Evolutionary conservation across 108 stramenopile species (phyloP), one percentile per base, ranked within the genome.

Genomic region (Hondaea fermentalgiana): DNA sequence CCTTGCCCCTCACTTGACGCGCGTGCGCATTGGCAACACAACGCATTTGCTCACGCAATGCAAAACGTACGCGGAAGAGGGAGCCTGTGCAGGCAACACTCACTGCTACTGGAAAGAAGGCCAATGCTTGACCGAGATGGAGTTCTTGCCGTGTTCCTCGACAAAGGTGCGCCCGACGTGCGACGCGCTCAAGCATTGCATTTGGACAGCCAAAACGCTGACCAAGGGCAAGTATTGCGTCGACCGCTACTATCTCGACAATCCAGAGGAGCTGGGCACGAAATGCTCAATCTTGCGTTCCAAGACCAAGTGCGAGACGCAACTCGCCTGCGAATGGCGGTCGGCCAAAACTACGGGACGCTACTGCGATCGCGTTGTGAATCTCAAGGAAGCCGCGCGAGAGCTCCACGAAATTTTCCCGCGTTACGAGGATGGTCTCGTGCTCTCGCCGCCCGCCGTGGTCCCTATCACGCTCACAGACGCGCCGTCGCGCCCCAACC

Each of bases 291-390:
- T 53, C 0, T 12, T 83, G 49, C 76, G 76, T 1, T 83, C 76
- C n/a, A 83, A 53, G 12, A 21, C 25, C 49, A 53, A 83, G 45
- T 83, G 76, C 51, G 76, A 83, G 49, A 23, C 23, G 16, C 76
- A 83, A 45, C 49, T 83, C 51, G 76, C 76, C 19, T 83, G 76
- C 51, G 76, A 83, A 45, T 83, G 76, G 76, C 45, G 76, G 12
- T 83, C 76, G 10, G 76, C 76, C 28, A 47, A 83, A 12, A 12
- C 45, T 0, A 53, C 49, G 8, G 76, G 76, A 43, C 45, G 51
- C n/a, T 83, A 53, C 28, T 83, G 76, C 28, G 76, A 83, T 12
- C 76, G 76, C n/a, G 49, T 53, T 8, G 76, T 83, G 49, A 83
- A 53, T 45, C 51, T 83, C 43, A 53, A 47, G 23, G n/a, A 83